Evolutionary conservation across 441 rosid species (phyloP), one percentile per base, ranked within the genome.

Genomic region (Lagerstroemia fauriei): DNA sequence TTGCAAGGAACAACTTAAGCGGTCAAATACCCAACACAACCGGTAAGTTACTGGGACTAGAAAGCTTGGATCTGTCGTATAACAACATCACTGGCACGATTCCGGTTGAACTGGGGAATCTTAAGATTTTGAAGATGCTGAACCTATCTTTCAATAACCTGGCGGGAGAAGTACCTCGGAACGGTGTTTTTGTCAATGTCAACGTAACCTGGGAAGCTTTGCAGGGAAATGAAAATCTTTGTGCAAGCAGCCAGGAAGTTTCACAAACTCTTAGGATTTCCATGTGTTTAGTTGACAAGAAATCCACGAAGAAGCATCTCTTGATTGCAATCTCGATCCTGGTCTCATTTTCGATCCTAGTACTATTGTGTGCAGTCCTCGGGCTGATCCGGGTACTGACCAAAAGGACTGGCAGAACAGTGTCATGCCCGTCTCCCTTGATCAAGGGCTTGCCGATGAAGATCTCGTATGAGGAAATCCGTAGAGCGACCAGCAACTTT

Each of bases 381-480:
- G 44, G 70, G 34, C 18, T 75, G 29, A 13, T 53, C 3, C 61
- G 77, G 78, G 20, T 56, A 63, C 53, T 29, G n/a, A 73, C 32
- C 34, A 41, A 27, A 82, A 38, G 24, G 59, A 78, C 80, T 73
- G 77, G 59, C 76, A 69, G 48, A 32, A 74, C 25, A 41, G n/a
- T 63, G 73, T 11, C 8, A 38, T 44, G 70, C 44, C 24, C 76
- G 29, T 34, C 80, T 13, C 47, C 44, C 56, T 72, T 46, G n/a
- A 25, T 57, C 1, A 66, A 73, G 34, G 82, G 75, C 61, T 57
- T 57, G 34, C 76, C 51, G 5, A 68, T 59, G 47, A 75, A 53
- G 57, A 77, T 85, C 63, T 79, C 88, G 22, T 84, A 84, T 70
- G 75, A 73, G 1, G 85, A 84, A 53, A 73, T 86, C 78, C 75